Conservation (phyloP, 2,329 filamentous ascomycete species). For the Ophiocordyceps camponoti-leonardi region DNA sequence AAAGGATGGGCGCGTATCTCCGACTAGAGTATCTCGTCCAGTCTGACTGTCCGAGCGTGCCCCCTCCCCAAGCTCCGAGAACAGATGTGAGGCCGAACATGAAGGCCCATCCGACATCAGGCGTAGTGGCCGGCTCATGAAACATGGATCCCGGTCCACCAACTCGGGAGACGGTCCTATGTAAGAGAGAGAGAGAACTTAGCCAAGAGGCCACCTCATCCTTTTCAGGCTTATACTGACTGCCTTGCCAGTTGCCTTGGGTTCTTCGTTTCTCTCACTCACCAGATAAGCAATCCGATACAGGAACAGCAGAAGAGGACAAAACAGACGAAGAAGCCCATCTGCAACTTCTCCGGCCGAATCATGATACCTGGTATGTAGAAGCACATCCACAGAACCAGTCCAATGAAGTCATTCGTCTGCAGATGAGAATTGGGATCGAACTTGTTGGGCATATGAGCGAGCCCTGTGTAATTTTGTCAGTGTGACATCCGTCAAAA, state of each 20-base stretch:
- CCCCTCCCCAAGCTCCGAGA: slow-evolving; percentile 10
- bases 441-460: slow-evolving; percentile 9
- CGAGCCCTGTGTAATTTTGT: slow-evolving; percentile 3
- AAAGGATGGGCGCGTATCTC: slow-evolving; percentile 5
- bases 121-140: slow-evolving; percentile 5
- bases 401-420: slow-evolving; percentile 11
- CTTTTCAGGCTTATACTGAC: too few relatives aligned
- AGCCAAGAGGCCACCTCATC: not conserved
- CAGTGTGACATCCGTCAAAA: not conserved
- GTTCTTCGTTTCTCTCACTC: too few relatives aligned
- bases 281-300: slow-evolving; percentile 7
- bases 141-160: slow-evolving; percentile 8
- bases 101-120: slow-evolving; percentile 12
- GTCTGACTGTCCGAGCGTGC: slow-evolving; percentile 11
- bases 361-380: slow-evolving; percentile 8
- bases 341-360: slow-evolving; percentile 9
- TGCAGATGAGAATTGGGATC: slow-evolving; percentile 7
- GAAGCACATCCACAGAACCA: slow-evolving; percentile 9
- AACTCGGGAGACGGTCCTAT: slow-evolving; percentile 7
- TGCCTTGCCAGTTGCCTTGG: not conserved
- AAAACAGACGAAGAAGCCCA: slow-evolving; percentile 10
- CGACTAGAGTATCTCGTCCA: slow-evolving; percentile 10
- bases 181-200: not conserved
- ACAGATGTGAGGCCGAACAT: slow-evolving; percentile 14
- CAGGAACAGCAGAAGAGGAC: slow-evolving; percentile 7